Conservation (phyloP, 2,329 filamentous ascomycete genomes). For the Bipolaris cookei region DNA sequence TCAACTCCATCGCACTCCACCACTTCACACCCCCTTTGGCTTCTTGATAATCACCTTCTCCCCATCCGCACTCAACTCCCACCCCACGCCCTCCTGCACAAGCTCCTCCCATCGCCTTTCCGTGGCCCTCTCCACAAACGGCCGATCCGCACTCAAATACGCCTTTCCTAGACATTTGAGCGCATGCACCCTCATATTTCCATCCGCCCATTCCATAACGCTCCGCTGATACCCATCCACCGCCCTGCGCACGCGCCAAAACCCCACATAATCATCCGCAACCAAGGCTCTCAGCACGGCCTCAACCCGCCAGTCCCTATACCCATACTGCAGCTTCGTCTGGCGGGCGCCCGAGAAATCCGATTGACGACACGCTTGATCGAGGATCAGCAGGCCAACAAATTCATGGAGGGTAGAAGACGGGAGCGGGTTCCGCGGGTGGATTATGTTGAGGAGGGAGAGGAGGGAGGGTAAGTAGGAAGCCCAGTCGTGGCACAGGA, state of each 20-base stretch:
- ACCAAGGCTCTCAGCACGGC: slow-evolving; percentile 72
- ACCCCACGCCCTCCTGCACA: slow-evolving; percentile 76
- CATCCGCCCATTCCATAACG: slow-evolving; percentile 81
- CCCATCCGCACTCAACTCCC: slow-evolving; percentile 71
- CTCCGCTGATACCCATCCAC: slow-evolving; percentile 82
- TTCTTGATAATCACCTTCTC: slow-evolving; percentile 77
- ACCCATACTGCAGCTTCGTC: slow-evolving; percentile 65
- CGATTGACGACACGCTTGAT: slow-evolving; percentile 82
- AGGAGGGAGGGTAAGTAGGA: slow-evolving; percentile 89
- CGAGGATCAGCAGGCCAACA: slow-evolving; percentile 79
- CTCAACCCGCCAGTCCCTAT: slow-evolving; percentile 73
- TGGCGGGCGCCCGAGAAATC: slow-evolving; percentile 76
- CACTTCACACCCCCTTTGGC: slow-evolving; percentile 53
- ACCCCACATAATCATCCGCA: slow-evolving; percentile 81
- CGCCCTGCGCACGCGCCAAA: slow-evolving; percentile 71
- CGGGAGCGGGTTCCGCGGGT: slow-evolving; percentile 71
- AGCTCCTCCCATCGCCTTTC: slow-evolving; percentile 76
- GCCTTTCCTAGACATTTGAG: slow-evolving; percentile 85
- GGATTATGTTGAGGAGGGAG: slow-evolving; percentile 76
- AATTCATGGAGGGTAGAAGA: slow-evolving; percentile 78
- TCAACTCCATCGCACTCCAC: not conserved
- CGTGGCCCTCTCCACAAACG: slow-evolving; percentile 72
- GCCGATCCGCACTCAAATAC: slow-evolving; percentile 75
- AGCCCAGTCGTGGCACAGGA: slow-evolving; percentile 81
- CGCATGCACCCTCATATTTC: slow-evolving; percentile 74